phyloP scores from a whole-genome alignment of 768 basidiomycete genomes.

The Asterophora lycoperdoides region DNA sequence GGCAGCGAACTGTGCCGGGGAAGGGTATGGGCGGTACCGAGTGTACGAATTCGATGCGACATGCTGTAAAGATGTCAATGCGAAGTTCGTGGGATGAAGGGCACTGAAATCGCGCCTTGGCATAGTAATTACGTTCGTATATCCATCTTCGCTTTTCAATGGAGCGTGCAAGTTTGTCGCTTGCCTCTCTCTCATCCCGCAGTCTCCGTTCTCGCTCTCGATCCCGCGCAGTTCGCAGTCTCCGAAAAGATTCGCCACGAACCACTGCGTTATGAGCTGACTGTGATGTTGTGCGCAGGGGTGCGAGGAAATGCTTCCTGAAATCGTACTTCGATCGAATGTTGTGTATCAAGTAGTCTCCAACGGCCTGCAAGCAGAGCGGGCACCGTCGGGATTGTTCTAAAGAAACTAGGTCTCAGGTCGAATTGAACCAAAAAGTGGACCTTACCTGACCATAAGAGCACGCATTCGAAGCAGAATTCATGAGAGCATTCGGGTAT shows the following conservation, averaged over 20 bases:
- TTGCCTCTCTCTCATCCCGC: conserved; percentile 48
- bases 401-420: conserved; percentile 21
- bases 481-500: conserved; percentile 86
- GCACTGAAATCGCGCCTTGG: conserved; percentile 56
- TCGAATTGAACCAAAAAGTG: not conserved
- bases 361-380: conserved; percentile 63
- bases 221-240: conserved; percentile 35
- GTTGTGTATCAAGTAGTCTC: conserved; percentile 73
- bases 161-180: conserved; percentile 71
- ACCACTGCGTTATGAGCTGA: conserved; percentile 24
- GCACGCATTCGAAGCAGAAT: conserved; percentile 90
- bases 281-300: conserved; percentile 52
- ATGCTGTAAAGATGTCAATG: conserved; percentile 48
- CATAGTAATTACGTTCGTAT: conserved; percentile 75
- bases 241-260: conserved; percentile 26
- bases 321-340: conserved; percentile 78
- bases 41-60: conserved; percentile 86
- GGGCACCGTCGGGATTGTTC: conserved; percentile 80
- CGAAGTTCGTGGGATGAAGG: too few relatives aligned
- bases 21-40: conserved; percentile 87
- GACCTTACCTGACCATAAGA: conserved; percentile 77
- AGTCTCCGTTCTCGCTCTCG: conserved; percentile 55
- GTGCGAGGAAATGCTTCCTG: conserved; percentile 72
- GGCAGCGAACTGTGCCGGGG: conserved; percentile 75
- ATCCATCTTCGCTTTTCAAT: conserved; percentile 74